These are phyloP conservation scores for Albophoma yamanashiensis DNA, from an alignment of 2,329 filamentous ascomycete genomes.

Conservation along the genomic window DNA sequence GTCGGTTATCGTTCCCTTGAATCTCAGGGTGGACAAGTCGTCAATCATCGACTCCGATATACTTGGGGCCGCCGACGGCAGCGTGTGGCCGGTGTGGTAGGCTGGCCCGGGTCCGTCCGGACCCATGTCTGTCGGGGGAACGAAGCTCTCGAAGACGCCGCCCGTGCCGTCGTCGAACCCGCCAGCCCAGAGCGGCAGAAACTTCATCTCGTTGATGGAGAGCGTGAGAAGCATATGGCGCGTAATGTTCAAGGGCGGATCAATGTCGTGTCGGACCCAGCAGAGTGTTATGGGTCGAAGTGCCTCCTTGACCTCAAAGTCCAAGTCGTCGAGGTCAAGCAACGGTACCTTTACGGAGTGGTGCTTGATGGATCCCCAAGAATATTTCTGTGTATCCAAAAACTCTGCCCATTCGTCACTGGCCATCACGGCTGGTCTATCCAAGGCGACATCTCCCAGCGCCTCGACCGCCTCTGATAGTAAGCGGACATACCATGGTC, in stretches of 20 bases:
- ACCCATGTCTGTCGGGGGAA: constrained; percentile 32
- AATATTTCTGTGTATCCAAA: neutral
- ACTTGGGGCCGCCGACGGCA: constrained; percentile 22
- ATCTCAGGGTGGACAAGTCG: constrained; percentile 20
- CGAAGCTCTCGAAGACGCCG: constrained; percentile 31
- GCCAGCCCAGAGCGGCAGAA: constrained; percentile 55
- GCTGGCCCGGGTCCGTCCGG: constrained; percentile 34
- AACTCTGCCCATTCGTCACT: neutral
- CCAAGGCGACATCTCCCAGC: neutral
- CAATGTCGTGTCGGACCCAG: constrained; percentile 18
- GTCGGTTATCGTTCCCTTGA: constrained; percentile 21
- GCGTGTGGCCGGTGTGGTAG: constrained; percentile 33
- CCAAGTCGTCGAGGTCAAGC: constrained; percentile 10
- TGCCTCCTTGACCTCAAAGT: constrained; percentile 9
- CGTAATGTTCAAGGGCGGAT: constrained; percentile 23
- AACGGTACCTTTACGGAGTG: constrained; percentile 5
- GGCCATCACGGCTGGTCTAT: neutral
- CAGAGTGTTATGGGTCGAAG: constrained; percentile 10
- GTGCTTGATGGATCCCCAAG: neutral
- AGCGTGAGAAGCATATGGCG: constrained; percentile 41
- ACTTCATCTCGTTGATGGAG: constrained; percentile 46
- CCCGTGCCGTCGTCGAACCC: constrained; percentile 41
- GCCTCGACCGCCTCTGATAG: neutral
- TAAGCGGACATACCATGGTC: neutral
- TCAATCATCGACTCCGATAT: constrained; percentile 22